Base-by-base conservation (phyloP, 768 basidiomycete genomes). In the Psilocybe tampanensis region DNA sequence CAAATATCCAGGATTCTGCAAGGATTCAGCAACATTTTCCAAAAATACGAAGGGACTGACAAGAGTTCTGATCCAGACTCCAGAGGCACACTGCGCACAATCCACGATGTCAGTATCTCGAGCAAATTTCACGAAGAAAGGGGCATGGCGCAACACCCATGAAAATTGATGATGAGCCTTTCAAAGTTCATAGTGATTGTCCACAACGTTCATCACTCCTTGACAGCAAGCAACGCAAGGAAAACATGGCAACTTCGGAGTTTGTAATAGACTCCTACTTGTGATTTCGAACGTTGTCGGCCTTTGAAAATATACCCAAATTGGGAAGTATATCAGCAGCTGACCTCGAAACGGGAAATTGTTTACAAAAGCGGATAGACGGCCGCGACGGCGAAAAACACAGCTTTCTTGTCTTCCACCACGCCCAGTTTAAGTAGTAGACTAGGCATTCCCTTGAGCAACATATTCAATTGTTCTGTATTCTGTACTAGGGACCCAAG, bases 31-130 rank as follows among this genome's bases (percentile, higher is more conserved):
- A 15, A 39, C n/a, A 5, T 44, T 13, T 45, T 45, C 44, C 23
- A 45, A 15, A 23, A 45, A 45, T 45, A 45, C 13, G 17, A 9
- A 15, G 11, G 9, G 15, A 21, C 4, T 44, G 43, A 12, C 11
- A 15, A 44, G 18, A 7, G 8, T 17, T 8, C 8, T 43, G 8
- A 8, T 43, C 19, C 19, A 7, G 8, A 47, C 13, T 13, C 17
- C n/a, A 17, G 26, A 32, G 18, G 18, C 26, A 29, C 26, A 29
- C 26, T 48, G 47, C 47, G 49, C 56, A 47, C 22, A 56, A 56
- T 41, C 55, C 55, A 56, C 55, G 55, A 49, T 56, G 55, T 50
- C 55, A 56, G 42, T 42, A 39, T 34, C 48, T 43, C 15, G 4
- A 39, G 50, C 26, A 33, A 32, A 32, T 48, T n/a, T 33, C n/a